phyloP scores from a whole-genome alignment of 148 eudicot genomes.

The Amaranthus hypochondriacus region DNA sequence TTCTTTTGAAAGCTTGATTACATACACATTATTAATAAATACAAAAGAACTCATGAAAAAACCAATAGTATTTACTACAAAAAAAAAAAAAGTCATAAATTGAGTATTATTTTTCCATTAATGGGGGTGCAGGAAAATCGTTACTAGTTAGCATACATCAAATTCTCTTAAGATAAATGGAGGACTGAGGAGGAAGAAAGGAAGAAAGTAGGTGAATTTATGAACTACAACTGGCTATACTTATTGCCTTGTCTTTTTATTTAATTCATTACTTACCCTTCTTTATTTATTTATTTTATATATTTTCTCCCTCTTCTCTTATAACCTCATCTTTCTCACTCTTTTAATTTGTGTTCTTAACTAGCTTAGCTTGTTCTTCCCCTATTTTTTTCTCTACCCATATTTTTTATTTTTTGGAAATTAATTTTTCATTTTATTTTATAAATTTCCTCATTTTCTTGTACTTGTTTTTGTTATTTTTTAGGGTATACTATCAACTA shows the following conservation, averaged over 20 bases:
- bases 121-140: conserved; percentile 21
- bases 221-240: conserved; percentile 57
- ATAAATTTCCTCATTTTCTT: background rate
- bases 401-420: too few relatives aligned
- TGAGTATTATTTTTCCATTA: conserved; percentile 11
- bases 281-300: conserved; percentile 9
- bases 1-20: too few relatives aligned
- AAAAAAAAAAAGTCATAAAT: too few relatives aligned
- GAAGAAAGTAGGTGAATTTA: conserved; percentile 38
- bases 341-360: background rate
- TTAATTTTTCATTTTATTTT: background rate
- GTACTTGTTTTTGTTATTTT: background rate
- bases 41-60: too few relatives aligned
- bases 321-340: background rate
- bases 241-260: conserved; percentile 36
- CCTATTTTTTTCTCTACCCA: background rate
- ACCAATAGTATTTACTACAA: too few relatives aligned
- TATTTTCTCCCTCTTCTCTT: background rate
- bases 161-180: conserved; percentile 21
- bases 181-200: too few relatives aligned
- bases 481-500: conserved; percentile 8
- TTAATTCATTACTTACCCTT: conserved; percentile 18
- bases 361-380: background rate
- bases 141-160: conserved; percentile 23
- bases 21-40: too few relatives aligned